Base-by-base conservation (phyloP, 2,329 filamentous ascomycete species). In the Parafenestella ontariensis region DNA sequence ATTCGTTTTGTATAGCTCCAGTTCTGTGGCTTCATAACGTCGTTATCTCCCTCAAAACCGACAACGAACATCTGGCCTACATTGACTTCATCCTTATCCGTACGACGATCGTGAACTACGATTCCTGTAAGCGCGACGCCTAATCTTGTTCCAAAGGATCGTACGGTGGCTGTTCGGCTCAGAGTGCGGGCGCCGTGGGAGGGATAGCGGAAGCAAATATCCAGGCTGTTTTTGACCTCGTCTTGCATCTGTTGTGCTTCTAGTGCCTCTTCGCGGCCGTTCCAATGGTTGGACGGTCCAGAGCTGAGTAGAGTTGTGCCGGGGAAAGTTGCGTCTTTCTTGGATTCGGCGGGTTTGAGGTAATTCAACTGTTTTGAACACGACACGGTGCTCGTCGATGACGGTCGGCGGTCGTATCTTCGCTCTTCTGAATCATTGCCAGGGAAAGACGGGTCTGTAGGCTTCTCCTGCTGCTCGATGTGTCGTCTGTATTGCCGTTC, bases 1-100 rank as follows among this genome's bases (percentile, higher is more conserved):
- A 76, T 65, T 21, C 75, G 65, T 36, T 52, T 63, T 7, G 49
- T 53, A 31, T 51, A 49, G 26, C 63, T 64, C 74, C 74, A 78
- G 41, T 77, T 76, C 36, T 76, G 74, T 13, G 75, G 75, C 37
- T 76, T 70, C 34, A 71, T 59, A 1, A 71, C 63, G 51, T 78
- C 75, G 13, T 70, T 56, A 1, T 66, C 62, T 18, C 74, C 71
- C 54, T 77, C 69, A 45, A 72, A 78, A 15, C 70, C 69, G 1
- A 78, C 74, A 2, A 76, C 71, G 46, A 78, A 77, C 3, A 77
- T 74, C 46, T 74, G 67, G 5, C 74, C 74, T 3, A 64, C 62
- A 6, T 72, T 73, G 1, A 73, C 70, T 11, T 41, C 49, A 15
- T 46, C 45, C 61, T 77, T 74, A 23, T 68, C 63, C 8, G 74